Percentiles rank a stretch among this genome's conserved stretches.
phyloP scores from a whole-genome alignment of 202 grass and related monocot species.

The Setaria viridis region DNA sequence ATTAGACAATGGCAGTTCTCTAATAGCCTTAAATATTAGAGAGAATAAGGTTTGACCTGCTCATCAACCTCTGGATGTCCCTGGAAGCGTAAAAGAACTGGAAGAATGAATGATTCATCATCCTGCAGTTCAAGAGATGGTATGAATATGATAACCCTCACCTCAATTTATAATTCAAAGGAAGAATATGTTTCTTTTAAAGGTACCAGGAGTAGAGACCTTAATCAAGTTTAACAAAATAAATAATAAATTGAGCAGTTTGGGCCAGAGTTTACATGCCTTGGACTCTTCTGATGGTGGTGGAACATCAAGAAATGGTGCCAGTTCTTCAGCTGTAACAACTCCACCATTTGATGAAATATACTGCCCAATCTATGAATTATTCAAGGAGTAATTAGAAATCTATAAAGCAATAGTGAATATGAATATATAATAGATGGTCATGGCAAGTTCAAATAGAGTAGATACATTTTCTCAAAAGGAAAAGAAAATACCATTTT shows the following conservation, averaged over 20 bases:
- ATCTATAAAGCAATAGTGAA: conserved; percentile 27
- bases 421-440: conserved; percentile 17
- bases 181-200: background rate
- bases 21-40: conserved; percentile 29
- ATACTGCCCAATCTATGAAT: conserved; percentile 89
- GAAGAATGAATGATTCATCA: conserved; percentile 96
- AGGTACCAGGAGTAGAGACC: background rate
- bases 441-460: background rate
- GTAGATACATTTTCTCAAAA: conserved; percentile 22
- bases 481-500: conserved; percentile 70
- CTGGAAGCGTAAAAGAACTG: conserved; percentile 89
- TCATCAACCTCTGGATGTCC: conserved; percentile 96
- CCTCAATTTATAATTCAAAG: conserved; percentile 24
- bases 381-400: conserved; percentile 44
- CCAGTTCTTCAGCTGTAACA: conserved; percentile 91
- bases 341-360: conserved; percentile 98
- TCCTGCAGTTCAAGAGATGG: conserved; percentile 63
- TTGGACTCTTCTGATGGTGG: conserved; percentile 67
- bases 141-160: conserved; percentile 37
- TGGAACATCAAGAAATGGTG: conserved; percentile 90
- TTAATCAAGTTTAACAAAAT: conserved; percentile 40
- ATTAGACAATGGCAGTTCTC: conserved; percentile 21
- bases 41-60: conserved; percentile 58
- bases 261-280: conserved; percentile 53
- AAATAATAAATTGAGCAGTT: conserved; percentile 21